Evolutionary conservation across 1,284 basidiomycete genomes (phyloP).

Genomic region (Pseudozyma tsukubaensis): DNA sequence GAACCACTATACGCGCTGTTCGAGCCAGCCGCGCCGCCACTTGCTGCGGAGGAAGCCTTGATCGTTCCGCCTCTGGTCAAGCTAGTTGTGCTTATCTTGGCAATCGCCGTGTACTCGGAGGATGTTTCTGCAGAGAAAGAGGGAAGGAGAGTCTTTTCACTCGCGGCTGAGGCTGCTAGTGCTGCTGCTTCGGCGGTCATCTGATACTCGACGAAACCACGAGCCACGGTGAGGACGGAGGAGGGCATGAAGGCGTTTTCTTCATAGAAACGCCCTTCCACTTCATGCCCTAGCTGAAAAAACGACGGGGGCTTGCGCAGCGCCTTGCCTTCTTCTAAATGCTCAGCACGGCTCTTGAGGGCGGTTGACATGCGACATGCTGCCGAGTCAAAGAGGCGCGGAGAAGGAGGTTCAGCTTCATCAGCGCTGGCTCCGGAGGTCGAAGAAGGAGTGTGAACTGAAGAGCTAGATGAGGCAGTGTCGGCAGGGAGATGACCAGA

Average conservation of each 20-base stretch:
- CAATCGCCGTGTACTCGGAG: not conserved
- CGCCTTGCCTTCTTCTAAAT: constrained; percentile 32
- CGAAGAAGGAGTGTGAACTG: constrained; percentile 47
- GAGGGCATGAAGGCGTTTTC: constrained; percentile 50
- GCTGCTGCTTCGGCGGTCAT: constrained; percentile 12
- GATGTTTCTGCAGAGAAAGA: not conserved
- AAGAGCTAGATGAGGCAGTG: constrained; percentile 45
- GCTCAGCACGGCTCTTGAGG: constrained; percentile 33
- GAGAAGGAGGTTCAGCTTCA: constrained; percentile 47
- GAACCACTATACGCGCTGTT: not conserved
- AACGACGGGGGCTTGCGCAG: constrained; percentile 45
- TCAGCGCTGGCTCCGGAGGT: constrained; percentile 46
- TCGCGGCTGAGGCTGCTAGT: constrained; percentile 12
- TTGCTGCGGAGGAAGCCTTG: constrained; percentile 16
- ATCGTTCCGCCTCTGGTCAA: constrained; percentile 18
- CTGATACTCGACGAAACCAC: constrained; percentile 48
- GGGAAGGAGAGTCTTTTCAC: constrained; percentile 22
- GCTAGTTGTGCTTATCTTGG: not conserved
- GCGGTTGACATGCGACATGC: constrained; percentile 31
- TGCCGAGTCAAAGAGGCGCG: constrained; percentile 25
- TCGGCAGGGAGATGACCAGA: constrained; percentile 42
- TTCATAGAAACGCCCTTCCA: constrained; percentile 37
- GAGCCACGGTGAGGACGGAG: constrained; percentile 48
- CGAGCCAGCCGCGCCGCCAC: not conserved
- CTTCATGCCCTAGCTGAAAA: constrained; percentile 61